Evolutionary conservation across 768 basidiomycete species (phyloP), one percentile per base, ranked within the genome.

Genomic region (Rhizopogon vulgaris): DNA sequence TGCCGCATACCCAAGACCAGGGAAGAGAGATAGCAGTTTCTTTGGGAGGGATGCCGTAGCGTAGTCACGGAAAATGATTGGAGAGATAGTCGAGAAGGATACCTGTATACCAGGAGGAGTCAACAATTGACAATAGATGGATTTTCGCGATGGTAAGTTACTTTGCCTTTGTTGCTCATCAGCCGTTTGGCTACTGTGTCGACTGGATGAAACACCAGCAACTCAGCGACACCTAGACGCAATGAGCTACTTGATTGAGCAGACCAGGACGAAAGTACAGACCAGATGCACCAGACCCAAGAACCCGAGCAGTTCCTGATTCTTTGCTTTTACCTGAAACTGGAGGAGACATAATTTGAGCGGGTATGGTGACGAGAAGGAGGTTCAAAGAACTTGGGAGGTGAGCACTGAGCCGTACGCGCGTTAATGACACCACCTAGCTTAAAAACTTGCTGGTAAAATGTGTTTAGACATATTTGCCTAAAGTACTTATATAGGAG

Each of bases 181-280:
- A 99, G 70, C 34, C 95, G 87, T 70, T 99, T 99, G n/a, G 96
- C 93, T 50, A 97, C 85, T 1, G 96, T 99, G 71, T 99, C 94
- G 22, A 93, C 90, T 17, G 94, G 94, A 67, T 96, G 94, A 74
- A 97, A 96, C 17, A 97, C 82, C 59, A 96, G 71, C 49, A 99
- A 78, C 75, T 99, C 95, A 58, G 94, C 93, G 62, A 99, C 77
- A 64, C 94, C 94, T 95, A 56, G 6, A 49, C 9, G 24, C 24
- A 25, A 41, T 62, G 30, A 56, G 38, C 14, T 12, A 18, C 9
- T 18, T 10, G 18, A 4, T 17, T 22, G 17, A 18, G 24, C 6
- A 49, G 41, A 47, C 27, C 27, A 22, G 8, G 17, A 9, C 22
- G 12, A 12, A 28, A 12, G 32, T n/a, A 54, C 52, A 48, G 40